Conservation (phyloP, 169 alveolate species). For the Plasmodium relictum region DNA sequence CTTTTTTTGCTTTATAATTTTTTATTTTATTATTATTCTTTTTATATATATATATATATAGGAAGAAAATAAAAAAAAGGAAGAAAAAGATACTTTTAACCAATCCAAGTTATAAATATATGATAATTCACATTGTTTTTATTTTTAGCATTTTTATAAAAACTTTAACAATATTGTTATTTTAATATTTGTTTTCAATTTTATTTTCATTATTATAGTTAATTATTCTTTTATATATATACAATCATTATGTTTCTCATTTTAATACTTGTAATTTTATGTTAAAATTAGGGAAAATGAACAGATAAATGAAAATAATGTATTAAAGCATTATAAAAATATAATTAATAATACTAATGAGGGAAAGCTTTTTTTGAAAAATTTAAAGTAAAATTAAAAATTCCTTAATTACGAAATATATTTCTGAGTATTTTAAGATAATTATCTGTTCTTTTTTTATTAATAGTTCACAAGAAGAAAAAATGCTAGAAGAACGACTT, state of each 20-base stretch:
- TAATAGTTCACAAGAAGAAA: slow-evolving; percentile 20
- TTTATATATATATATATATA: no score
- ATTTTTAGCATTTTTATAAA: no score
- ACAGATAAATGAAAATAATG: slow-evolving; percentile 47
- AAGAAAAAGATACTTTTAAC: background rate
- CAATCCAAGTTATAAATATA: no score
- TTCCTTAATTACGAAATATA: background rate
- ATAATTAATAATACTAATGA: slow-evolving; percentile 24
- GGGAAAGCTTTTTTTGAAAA: slow-evolving; percentile 33
- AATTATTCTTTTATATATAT: no score
- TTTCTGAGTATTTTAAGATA: background rate
- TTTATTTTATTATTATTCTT: background rate
- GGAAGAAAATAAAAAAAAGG: background rate
- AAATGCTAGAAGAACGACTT: slow-evolving; percentile 64
- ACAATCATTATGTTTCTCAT: no score
- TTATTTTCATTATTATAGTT: no score
- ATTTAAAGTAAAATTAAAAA: slow-evolving; percentile 15
- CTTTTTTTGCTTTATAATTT: background rate
- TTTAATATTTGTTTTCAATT: no score
- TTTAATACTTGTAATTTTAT: background rate
- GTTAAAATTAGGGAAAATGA: slow-evolving; percentile 8
- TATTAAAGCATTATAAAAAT: slow-evolving; percentile 28
- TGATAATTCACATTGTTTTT: no score
- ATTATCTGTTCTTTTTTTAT: slow-evolving; percentile 1
- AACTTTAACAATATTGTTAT: no score